Evolutionary conservation across 257 asterid genomes (phyloP).

Genomic region (Nicotiana undulata): DNA sequence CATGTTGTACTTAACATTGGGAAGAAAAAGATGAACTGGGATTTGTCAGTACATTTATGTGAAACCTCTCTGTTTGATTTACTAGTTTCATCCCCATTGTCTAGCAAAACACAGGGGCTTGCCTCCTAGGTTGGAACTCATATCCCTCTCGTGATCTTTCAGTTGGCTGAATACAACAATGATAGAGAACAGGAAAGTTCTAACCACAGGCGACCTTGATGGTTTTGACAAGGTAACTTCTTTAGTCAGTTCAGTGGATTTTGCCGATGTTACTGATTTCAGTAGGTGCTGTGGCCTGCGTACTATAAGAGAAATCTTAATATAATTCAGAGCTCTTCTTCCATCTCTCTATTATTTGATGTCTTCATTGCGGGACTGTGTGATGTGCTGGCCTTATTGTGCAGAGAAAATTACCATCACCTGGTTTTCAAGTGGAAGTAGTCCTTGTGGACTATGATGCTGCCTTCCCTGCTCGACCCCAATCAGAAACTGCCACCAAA

Average conservation of each 20-base stretch:
- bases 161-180: slow-evolving; percentile 98
- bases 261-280: neutral
- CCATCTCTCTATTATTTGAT: neutral
- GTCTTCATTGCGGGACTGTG: neutral
- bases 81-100: neutral
- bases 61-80: neutral
- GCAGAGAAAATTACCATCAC: slow-evolving; percentile 96
- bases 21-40: neutral
- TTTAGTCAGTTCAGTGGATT: neutral
- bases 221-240: slow-evolving; percentile 90
- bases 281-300: neutral
- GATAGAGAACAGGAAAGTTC: slow-evolving; percentile 81
- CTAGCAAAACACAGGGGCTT: neutral
- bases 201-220: slow-evolving; percentile 75
- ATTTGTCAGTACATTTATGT: neutral
- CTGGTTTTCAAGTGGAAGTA: slow-evolving; percentile 91
- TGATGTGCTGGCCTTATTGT: slow-evolving; percentile 3
- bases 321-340: neutral
- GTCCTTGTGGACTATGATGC: slow-evolving; percentile 71
- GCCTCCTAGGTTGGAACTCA: neutral
- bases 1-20: neutral
- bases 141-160: slow-evolving; percentile 13
- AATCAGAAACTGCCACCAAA: slow-evolving; percentile 26
- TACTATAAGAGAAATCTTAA: neutral
- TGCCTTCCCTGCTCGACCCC: slow-evolving; percentile 32